Conservation (phyloP, 2,329 filamentous ascomycete genomes). For the Diaporthe caulivora region DNA sequence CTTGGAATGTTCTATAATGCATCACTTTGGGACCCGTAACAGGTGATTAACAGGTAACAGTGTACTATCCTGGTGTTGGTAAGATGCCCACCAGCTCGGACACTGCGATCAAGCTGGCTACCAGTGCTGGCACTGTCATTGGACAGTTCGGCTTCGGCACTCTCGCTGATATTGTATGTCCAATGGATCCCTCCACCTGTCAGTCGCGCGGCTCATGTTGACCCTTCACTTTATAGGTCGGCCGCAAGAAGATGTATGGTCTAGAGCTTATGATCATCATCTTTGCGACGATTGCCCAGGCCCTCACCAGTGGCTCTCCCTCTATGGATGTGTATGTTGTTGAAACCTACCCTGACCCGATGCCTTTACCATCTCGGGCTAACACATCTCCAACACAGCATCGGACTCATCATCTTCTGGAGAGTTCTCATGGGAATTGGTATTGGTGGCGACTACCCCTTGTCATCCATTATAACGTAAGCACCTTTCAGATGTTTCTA, state of each 20-base stretch:
- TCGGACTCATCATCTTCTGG: constrained; percentile 83
- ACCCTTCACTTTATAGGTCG: constrained; percentile 35
- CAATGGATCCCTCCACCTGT: background rate
- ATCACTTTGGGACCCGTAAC: no score
- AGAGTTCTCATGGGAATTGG: constrained; percentile 80
- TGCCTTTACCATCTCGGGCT: background rate
- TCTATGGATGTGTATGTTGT: constrained; percentile 64
- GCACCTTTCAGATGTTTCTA: background rate
- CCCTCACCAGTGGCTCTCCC: constrained; percentile 73
- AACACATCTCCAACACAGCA: constrained; percentile 35
- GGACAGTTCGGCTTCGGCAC: constrained; percentile 86
- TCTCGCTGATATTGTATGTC: constrained; percentile 70
- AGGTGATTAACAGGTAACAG: no score
- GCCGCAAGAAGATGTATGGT: constrained; percentile 74
- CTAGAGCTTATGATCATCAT: constrained; percentile 85
- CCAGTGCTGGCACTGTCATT: constrained; percentile 84
- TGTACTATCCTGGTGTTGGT: constrained; percentile 74
- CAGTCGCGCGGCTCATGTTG: background rate
- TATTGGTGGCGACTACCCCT: constrained; percentile 83
- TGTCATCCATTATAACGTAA: constrained; percentile 82
- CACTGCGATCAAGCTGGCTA: constrained; percentile 87
- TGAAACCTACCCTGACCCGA: background rate
- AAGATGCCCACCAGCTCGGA: constrained; percentile 76
- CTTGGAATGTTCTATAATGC: no score
- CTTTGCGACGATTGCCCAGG: constrained; percentile 80